Percentiles rank a stretch among this genome's conserved stretches.
phyloP scores from a whole-genome alignment of 345 rosid species.

The Populus tremula region DNA sequence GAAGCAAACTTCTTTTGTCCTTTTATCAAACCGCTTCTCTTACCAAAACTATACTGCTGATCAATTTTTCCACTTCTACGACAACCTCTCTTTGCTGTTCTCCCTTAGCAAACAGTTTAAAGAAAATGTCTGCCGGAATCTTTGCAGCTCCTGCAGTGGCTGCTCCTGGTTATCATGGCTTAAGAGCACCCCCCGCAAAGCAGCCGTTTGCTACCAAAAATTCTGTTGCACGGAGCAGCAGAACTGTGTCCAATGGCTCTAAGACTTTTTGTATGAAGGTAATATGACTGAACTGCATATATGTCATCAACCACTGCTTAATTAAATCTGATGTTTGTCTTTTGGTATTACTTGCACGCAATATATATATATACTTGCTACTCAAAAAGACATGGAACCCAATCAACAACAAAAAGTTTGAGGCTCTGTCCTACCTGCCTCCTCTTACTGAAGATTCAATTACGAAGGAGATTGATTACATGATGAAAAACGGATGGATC shows the following conservation, averaged over 20 bases:
- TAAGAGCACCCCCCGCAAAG: conserved; percentile 30
- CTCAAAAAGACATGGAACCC: conserved; percentile 66
- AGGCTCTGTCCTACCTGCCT: conserved; percentile 52
- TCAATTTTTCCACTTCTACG: neutral
- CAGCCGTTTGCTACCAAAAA: conserved; percentile 30
- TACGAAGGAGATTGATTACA: conserved; percentile 61
- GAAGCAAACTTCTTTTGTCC: conserved; percentile 28
- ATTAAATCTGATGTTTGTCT: neutral
- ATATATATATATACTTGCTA: neutral
- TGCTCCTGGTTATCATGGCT: conserved; percentile 32
- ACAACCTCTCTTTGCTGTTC: neutral
- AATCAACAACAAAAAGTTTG: conserved; percentile 53
- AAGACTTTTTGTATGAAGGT: conserved; percentile 64
- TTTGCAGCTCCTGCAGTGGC: conserved; percentile 32
- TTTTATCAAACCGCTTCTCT: conserved; percentile 12
- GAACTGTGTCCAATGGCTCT: conserved; percentile 55
- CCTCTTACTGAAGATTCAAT: conserved; percentile 45
- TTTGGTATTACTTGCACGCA: neutral
- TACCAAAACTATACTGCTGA: neutral
- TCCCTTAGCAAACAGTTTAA: neutral
- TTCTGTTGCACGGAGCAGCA: conserved; percentile 40
- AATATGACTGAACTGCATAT: neutral
- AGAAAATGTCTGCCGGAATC: conserved; percentile 45
- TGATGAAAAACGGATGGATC: conserved; percentile 61
- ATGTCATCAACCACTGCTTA: neutral